These are phyloP conservation scores for Leonotis leonurus DNA, from an alignment of 257 asterid genomes.

Conservation along the genomic window DNA sequence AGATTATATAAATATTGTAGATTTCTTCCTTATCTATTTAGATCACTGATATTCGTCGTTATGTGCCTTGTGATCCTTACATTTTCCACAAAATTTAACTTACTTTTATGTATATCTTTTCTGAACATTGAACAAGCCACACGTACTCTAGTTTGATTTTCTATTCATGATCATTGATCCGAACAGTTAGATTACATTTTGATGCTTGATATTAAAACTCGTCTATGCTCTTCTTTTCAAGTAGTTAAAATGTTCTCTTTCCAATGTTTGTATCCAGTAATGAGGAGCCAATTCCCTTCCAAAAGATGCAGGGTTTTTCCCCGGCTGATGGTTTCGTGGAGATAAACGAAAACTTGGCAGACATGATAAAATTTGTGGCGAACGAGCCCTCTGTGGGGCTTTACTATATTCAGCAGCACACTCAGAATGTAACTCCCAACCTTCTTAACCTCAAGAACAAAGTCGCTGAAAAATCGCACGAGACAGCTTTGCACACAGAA, in stretches of 20 bases:
- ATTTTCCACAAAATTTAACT: not conserved
- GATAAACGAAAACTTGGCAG: constrained; percentile 66
- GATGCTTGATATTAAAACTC: not conserved
- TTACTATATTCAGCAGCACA: constrained; percentile 83
- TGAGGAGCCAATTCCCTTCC: constrained; percentile 68
- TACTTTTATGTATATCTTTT: not conserved
- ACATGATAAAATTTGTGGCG: constrained; percentile 79
- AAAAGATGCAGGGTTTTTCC: constrained; percentile 75
- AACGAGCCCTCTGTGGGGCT: constrained; percentile 98
- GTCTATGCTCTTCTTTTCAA: not conserved
- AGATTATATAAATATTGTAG: not conserved
- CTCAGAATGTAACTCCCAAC: constrained; percentile 66
- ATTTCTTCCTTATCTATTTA: not conserved
- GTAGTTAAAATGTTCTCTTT: not conserved
- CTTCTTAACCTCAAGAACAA: constrained; percentile 59
- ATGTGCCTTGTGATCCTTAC: not conserved
- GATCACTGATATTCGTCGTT: not conserved
- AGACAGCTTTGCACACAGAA: constrained; percentile 59
- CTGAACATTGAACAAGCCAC: not conserved
- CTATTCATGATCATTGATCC: not conserved
- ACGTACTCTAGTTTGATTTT: not conserved
- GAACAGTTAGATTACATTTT: not conserved
- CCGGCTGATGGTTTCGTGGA: constrained; percentile 80
- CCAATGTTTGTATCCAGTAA: constrained; percentile 37
- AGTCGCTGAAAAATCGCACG: constrained; percentile 50